A percentile compares a stretch with the other conserved stretches of the same genome.
Evolutionary conservation across 1,139 yeast species (phyloP).

Genomic region (Yamadazyma mexicana): DNA sequence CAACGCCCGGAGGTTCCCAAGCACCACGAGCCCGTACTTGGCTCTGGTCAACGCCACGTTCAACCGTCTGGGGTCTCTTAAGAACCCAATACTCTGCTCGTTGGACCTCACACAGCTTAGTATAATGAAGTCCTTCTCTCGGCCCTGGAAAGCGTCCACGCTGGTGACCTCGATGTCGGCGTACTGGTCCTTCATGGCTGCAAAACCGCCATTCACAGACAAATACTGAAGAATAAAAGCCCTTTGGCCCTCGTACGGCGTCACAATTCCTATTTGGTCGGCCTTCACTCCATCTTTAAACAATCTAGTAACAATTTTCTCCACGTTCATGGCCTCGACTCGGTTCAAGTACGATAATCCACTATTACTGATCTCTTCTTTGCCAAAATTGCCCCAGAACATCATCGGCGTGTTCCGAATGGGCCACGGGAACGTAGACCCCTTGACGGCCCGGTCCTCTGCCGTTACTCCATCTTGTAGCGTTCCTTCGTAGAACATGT

Average conservation of each 20-base stretch:
- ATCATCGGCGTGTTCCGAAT: conserved; percentile 80
- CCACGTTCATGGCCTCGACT: conserved; percentile 90
- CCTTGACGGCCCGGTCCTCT: conserved; percentile 60
- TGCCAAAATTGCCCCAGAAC: conserved; percentile 92
- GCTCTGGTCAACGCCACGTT: conserved; percentile 94
- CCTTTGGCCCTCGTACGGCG: conserved; percentile 95
- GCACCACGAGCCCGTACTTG: conserved; percentile 74
- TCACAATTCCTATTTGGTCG: conserved; percentile 84
- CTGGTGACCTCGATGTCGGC: conserved; percentile 82
- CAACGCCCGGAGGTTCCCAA: conserved; percentile 84
- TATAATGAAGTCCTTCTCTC: conserved; percentile 89
- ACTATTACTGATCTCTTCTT: conserved; percentile 80
- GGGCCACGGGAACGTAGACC: conserved; percentile 86
- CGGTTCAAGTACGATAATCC: conserved; percentile 88
- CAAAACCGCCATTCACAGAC: conserved; percentile 68
- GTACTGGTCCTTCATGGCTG: conserved; percentile 60
- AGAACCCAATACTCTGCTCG: conserved; percentile 83
- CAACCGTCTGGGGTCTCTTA: conserved; percentile 85
- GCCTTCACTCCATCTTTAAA: conserved; percentile 82
- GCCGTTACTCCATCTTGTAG: conserved; percentile 88
- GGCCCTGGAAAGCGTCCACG: conserved; percentile 95
- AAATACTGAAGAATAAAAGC: conserved; percentile 79
- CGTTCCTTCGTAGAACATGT: conserved; percentile 91
- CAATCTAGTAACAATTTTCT: conserved; percentile 70
- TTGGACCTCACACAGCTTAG: conserved; percentile 91